Conservation (phyloP, 192 early-diverging fungal genomes). For the Rhizophlyctis rosea region DNA sequence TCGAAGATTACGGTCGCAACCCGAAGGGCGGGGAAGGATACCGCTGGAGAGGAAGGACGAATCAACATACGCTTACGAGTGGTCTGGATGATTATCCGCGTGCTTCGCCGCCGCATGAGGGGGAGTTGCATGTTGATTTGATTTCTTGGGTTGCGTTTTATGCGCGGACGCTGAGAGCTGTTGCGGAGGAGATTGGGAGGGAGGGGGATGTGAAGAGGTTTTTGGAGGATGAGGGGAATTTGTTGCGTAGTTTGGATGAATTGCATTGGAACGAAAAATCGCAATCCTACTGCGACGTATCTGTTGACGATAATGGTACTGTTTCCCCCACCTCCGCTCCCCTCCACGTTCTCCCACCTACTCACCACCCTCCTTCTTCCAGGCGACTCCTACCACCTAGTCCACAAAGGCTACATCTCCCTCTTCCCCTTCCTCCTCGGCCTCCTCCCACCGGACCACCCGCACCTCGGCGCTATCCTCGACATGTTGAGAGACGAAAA, state of each 20-base stretch:
- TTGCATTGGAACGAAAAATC: slow-evolving; percentile 69
- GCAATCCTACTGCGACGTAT: slow-evolving; percentile 63
- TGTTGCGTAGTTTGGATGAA: slow-evolving; percentile 37
- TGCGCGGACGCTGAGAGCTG: slow-evolving; percentile 47
- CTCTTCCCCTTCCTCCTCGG: slow-evolving; percentile 80
- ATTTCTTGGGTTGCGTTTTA: slow-evolving; percentile 73
- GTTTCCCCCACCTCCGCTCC: not conserved
- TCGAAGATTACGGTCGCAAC: slow-evolving; percentile 44
- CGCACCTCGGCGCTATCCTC: slow-evolving; percentile 67
- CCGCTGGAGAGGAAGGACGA: slow-evolving; percentile 85
- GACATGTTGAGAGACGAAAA: slow-evolving; percentile 73
- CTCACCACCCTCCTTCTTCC: not conserved
- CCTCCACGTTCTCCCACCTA: not conserved
- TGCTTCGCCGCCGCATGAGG: slow-evolving; percentile 62
- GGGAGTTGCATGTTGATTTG: slow-evolving; percentile 78
- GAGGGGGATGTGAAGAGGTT: slow-evolving; percentile 59
- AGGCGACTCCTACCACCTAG: slow-evolving; percentile 51
- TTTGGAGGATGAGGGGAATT: slow-evolving; percentile 47
- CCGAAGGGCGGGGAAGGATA: slow-evolving; percentile 63
- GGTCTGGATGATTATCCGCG: slow-evolving; percentile 95
- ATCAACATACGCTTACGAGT: slow-evolving; percentile 80
- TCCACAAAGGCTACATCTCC: slow-evolving; percentile 73
- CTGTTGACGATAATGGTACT: slow-evolving; percentile 49
- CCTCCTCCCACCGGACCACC: slow-evolving; percentile 64
- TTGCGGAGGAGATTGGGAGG: slow-evolving; percentile 56